Evolutionary conservation across 345 rosid species (phyloP).

Genomic region (Noccaea caerulescens): DNA sequence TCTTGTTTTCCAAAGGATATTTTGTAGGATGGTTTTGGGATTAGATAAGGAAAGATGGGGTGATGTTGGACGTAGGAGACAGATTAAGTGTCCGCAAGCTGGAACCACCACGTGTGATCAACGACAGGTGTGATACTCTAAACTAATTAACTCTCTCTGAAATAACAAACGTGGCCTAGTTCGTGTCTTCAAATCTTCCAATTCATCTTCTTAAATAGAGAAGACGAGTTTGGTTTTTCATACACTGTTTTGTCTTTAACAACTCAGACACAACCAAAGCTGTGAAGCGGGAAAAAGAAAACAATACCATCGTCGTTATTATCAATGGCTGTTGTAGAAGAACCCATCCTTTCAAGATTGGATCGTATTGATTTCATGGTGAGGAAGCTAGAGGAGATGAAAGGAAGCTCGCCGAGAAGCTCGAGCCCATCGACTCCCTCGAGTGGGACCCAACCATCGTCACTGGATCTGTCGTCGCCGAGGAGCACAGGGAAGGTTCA

Average conservation of each 20-base stretch:
- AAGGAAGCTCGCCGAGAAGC: constrained; percentile 44
- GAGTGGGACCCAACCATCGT: constrained; percentile 40
- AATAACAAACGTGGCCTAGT: constrained; percentile 21
- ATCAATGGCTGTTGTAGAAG: constrained; percentile 38
- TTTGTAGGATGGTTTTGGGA: neutral
- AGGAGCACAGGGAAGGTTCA: constrained; percentile 34
- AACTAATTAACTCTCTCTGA: constrained; percentile 17
- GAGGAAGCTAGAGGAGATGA: constrained; percentile 43
- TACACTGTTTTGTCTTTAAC: constrained; percentile 5
- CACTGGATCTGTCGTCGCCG: constrained; percentile 37
- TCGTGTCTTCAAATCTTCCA: constrained; percentile 30
- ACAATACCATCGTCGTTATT: neutral
- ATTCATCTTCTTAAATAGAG: constrained; percentile 11
- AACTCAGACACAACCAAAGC: constrained; percentile 25
- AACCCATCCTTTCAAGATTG: constrained; percentile 45
- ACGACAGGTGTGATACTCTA: constrained; percentile 30
- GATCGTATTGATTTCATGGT: constrained; percentile 46
- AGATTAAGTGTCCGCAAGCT: constrained; percentile 23
- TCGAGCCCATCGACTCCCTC: constrained; percentile 47
- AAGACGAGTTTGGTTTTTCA: constrained; percentile 24
- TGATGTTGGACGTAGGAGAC: constrained; percentile 16
- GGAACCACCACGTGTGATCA: constrained; percentile 19
- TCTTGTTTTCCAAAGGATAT: constrained; percentile 11
- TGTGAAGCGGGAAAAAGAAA: neutral
- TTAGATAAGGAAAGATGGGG: constrained; percentile 40